Conservation (phyloP, 805 yeast species). For the Starmerella powellii region DNA sequence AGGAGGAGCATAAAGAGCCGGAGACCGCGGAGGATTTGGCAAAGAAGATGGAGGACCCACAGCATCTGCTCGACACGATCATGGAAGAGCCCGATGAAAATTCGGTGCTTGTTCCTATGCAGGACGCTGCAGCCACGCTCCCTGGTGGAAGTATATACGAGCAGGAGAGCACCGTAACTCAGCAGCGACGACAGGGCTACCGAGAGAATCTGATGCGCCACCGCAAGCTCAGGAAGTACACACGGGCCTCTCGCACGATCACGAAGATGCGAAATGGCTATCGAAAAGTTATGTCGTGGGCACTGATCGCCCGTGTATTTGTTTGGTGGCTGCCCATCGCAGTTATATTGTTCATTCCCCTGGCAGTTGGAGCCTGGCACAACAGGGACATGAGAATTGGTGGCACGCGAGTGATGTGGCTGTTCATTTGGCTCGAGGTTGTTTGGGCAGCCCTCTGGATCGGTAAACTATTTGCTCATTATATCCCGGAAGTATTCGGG, state of each 20-base stretch:
- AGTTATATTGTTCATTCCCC: slow-evolving; percentile 29
- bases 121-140: slow-evolving; percentile 19
- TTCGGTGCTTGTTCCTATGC: slow-evolving; percentile 15
- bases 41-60: slow-evolving; percentile 15
- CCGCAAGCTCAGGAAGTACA: slow-evolving; percentile 17
- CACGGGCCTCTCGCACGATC: slow-evolving; percentile 14
- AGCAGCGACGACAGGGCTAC: slow-evolving; percentile 16
- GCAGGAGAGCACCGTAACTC: background rate
- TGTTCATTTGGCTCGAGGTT: slow-evolving; percentile 33
- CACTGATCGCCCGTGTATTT: slow-evolving; percentile 27
- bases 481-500: slow-evolving; percentile 26
- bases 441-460: slow-evolving; percentile 31
- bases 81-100: slow-evolving; percentile 19
- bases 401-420: slow-evolving; percentile 29
- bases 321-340: slow-evolving; percentile 33
- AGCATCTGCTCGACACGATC: slow-evolving; percentile 20
- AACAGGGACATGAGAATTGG: slow-evolving; percentile 26
- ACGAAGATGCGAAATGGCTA: slow-evolving; percentile 16
- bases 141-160: background rate
- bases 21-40: slow-evolving; percentile 10
- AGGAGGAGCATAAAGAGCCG: slow-evolving; percentile 1
- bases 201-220: slow-evolving; percentile 20
- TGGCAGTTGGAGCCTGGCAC: slow-evolving; percentile 32
- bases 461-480: slow-evolving; percentile 28
- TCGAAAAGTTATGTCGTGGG: slow-evolving; percentile 13